These are phyloP conservation scores for Plasmodium gaboni DNA, from an alignment of 169 alveolate species.

Conservation along the genomic window DNA sequence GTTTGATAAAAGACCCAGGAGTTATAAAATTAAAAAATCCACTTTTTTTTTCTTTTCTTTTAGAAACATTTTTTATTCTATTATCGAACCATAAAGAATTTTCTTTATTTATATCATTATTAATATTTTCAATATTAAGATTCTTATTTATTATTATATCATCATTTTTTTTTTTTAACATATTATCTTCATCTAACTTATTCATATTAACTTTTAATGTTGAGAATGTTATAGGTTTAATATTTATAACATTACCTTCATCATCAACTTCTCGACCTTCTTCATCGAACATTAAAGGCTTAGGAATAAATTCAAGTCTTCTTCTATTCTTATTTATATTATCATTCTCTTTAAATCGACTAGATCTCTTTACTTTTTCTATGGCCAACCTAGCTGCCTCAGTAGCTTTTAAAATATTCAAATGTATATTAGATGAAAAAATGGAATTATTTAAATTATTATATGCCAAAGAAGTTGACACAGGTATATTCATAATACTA, in stretches of 20 bases:
- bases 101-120: slow-evolving; percentile 27
- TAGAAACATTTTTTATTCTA: slow-evolving; percentile 48
- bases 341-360: slow-evolving; percentile 45
- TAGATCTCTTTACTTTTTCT: slow-evolving; percentile 82
- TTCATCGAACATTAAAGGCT: slow-evolving; percentile 81
- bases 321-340: slow-evolving; percentile 19
- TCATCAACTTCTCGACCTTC: slow-evolving; percentile 85
- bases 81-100: slow-evolving; percentile 60
- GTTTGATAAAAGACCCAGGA: slow-evolving; percentile 58
- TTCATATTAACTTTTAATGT: slow-evolving; percentile 84
- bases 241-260: slow-evolving; percentile 84
- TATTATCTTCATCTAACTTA: slow-evolving; percentile 77
- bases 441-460: slow-evolving; percentile 8
- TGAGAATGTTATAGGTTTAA: slow-evolving; percentile 81
- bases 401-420: slow-evolving; percentile 67
- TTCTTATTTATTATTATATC: too few species aligned
- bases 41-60: slow-evolving; percentile 48
- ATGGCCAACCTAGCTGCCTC: slow-evolving; percentile 84
- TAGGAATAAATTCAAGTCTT: slow-evolving; percentile 53
- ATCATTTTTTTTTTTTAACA: slow-evolving; percentile 77
- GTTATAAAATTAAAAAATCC: slow-evolving; percentile 57
- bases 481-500: not conserved
- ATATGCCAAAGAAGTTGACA: not conserved
- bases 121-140: not conserved
- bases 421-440: slow-evolving; percentile 21